A percentile compares a stretch with the other conserved stretches of the same genome.
phyloP scores from a whole-genome alignment of 2,329 filamentous ascomycete species.

The Phialophora chinensis region DNA sequence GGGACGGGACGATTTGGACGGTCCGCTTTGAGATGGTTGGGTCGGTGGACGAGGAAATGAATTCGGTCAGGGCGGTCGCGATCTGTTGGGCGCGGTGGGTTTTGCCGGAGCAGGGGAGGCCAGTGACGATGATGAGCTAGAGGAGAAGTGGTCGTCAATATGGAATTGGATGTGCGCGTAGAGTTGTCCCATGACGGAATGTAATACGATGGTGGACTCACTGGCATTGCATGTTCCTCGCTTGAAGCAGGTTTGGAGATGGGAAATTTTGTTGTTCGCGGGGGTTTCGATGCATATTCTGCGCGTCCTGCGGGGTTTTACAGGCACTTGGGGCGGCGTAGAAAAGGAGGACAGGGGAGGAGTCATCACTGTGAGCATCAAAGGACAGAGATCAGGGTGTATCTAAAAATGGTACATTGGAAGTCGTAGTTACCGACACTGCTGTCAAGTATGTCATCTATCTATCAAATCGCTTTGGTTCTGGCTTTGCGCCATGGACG shows the following conservation, averaged over 20 bases:
- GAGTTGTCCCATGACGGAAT: background rate
- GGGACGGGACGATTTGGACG: constrained; percentile 58
- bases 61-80: constrained; percentile 55
- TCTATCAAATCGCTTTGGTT: constrained; percentile 7
- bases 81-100: constrained; percentile 66
- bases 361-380: background rate
- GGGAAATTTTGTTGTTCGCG: constrained; percentile 9
- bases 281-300: background rate
- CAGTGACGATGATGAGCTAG: constrained; percentile 67
- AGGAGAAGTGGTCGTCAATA: background rate
- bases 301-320: background rate
- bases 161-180: background rate
- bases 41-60: constrained; percentile 41
- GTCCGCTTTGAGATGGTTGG: constrained; percentile 43
- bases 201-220: constrained; percentile 24
- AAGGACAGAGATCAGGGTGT: background rate
- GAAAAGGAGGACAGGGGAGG: background rate
- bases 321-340: background rate
- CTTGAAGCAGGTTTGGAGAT: background rate
- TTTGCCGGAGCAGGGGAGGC: constrained; percentile 68
- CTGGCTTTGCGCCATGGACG: background rate
- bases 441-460: constrained; percentile 23
- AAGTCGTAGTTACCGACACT: constrained; percentile 16
- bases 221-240: constrained; percentile 31
- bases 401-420: constrained; percentile 14